Evolutionary conservation across 345 rosid genomes (phyloP), one percentile per base, ranked within the genome.

Genomic region (Excoecaria agallocha): DNA sequence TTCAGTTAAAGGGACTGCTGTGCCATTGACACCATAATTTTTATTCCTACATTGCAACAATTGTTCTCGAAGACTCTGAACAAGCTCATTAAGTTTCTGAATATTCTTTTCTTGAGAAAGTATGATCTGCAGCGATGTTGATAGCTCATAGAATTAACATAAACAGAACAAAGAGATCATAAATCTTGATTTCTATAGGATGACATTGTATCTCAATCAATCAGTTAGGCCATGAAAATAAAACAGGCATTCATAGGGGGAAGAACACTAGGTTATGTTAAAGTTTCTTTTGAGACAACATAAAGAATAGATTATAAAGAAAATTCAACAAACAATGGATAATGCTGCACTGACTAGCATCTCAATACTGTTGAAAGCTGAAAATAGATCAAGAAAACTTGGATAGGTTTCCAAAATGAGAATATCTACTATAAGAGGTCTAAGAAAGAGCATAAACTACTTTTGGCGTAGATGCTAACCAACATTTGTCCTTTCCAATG

Each of bases 101-200:
- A 87, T 92, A 41, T 82, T 84, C 72, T 81, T 89, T 78, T 92
- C 97, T 76, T 90, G 95, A 54, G 84, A 87, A 46, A 92, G 89
- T 79, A 92, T 89, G 71, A 81, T 87, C 95, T 90, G 85, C 78
- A 77, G 60, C 41, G 71, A 52, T 67, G 79, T 45, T 45, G 5
- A 30, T 12, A 51, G 50, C 25, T 54, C 51, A 74, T 24, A 49
- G 56, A 12, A 49, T 58, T 9, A 73, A 68, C 43, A 58, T 54
- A 30, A 43, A 11, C 8, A 25, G 61, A 22, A 61, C 46, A 24
- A 12, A 43, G 57, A 60, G 25, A 70, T 17, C 13, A 65, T 30
- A 70, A 50, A 37, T 52, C 19, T 57, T 57, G 37, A 24, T 19
- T 17, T 22, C 8, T 22, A 4, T 37, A 24, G 10, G 16, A 19